Conservation (phyloP, 345 rosid genomes). For the Hevea brasiliensis region DNA sequence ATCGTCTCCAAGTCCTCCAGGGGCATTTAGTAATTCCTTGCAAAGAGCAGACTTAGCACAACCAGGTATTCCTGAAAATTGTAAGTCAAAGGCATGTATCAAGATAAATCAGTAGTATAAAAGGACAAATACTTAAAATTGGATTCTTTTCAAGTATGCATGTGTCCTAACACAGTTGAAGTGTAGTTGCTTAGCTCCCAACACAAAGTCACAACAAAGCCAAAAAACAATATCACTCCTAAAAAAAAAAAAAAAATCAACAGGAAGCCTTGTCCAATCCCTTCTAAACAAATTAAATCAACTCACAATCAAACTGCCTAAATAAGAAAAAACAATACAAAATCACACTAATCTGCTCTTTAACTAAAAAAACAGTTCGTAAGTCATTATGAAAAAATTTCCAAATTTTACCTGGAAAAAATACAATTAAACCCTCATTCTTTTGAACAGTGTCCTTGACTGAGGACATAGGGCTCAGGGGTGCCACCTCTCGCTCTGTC, state of each 20-base stretch:
- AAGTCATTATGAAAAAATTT: not conserved
- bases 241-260: not conserved
- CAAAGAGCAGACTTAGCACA: constrained; percentile 97
- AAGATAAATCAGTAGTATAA: not conserved
- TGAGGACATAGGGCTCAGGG: constrained; percentile 47
- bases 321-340: not conserved
- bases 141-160: constrained; percentile 3
- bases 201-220: not conserved
- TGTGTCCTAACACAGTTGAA: not conserved
- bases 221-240: not conserved
- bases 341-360: not conserved
- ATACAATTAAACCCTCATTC: constrained; percentile 77
- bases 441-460: constrained; percentile 57
- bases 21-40: constrained; percentile 68
- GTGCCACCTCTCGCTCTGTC: constrained; percentile 44
- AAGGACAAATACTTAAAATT: not conserved
- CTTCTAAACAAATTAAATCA: not conserved
- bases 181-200: constrained; percentile 2
- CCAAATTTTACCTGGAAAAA: constrained; percentile 74
- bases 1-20: constrained; percentile 80
- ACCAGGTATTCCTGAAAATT: constrained; percentile 83
- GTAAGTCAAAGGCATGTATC: constrained; percentile 3
- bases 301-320: not conserved
- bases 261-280: not conserved
- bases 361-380: not conserved